Evolutionary conservation across 2,329 filamentous ascomycete species (phyloP), one percentile per base, ranked within the genome.

Genomic region (Leptographium lundbergii): DNA sequence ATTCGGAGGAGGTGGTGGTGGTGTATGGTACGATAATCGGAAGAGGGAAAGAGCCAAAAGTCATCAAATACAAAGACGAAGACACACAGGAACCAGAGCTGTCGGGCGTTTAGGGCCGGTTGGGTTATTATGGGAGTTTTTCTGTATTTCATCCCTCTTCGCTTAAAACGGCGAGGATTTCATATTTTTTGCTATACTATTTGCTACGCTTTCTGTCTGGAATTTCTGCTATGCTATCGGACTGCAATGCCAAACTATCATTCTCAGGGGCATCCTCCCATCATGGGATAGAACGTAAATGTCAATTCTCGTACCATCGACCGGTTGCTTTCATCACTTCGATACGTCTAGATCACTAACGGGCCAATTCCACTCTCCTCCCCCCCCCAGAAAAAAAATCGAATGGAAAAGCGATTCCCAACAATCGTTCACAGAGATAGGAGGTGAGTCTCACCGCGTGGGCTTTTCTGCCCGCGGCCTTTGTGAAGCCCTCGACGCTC

Each of bases 91-190:
- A 54, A 54, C 54, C 36, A 52, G 50, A 52, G 34, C 57, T 27
- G 34, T 42, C 47, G 17, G 60, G 59, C 57, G 57, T 62, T 63
- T 60, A 25, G 54, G 62, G 56, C 51, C 52, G 62, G 57, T 59
- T 56, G 57, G 62, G 53, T 47, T 45, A 50, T 45, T 14, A 47
- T 52, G 25, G 36, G 32, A 48, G 27, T 58, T 52, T 59, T 48
- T 56, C 39, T 55, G n/a, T 54, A 22, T 54, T 36, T 32, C 52
- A 25, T 54, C 17, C 11, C n/a, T 36, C 27, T 34, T 53, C 22
- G 29, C 32, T 24, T 11, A 39, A 39, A 17, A 24, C n/a, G 52
- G 52, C 52, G 14, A 54, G 36, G 52, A 10, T 13, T 25, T 34
- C 4, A 24, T 34, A 17, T 6, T 34, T 34, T 34, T 54, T 24